A percentile compares a stretch with the other conserved stretches of the same genome.
Conservation (phyloP, 2,329 filamentous ascomycete species). For the Hypocreales sp. region DNA sequence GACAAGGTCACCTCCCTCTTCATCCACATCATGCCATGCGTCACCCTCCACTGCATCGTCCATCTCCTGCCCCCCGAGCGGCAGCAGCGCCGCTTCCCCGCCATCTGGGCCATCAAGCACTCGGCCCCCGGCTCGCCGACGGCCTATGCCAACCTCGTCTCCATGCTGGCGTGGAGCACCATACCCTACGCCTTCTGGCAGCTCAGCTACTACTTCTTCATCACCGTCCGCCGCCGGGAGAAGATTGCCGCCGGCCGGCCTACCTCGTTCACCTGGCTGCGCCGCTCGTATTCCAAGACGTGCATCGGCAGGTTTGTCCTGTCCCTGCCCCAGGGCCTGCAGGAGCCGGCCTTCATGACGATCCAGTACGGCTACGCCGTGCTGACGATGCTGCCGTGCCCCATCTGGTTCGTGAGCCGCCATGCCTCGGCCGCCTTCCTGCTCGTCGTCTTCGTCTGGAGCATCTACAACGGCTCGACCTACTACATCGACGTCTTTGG, state of each 20-base stretch:
- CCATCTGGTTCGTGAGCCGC: constrained; percentile 84
- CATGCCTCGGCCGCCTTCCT: constrained; percentile 69
- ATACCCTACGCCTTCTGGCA: constrained; percentile 92
- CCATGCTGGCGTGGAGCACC: constrained; percentile 91
- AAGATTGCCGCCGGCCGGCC: constrained; percentile 92
- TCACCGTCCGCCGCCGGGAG: constrained; percentile 84
- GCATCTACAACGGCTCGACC: constrained; percentile 90
- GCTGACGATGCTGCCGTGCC: constrained; percentile 85
- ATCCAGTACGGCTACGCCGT: constrained; percentile 90
- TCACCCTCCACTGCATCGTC: constrained; percentile 79
- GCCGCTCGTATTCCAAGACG: constrained; percentile 75
- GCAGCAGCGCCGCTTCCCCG: constrained; percentile 62
- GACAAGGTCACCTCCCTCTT: constrained; percentile 98
- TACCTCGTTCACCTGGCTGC: constrained; percentile 95
- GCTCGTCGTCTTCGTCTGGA: constrained; percentile 76
- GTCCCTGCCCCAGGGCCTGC: constrained; percentile 55
- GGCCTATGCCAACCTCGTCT: constrained; percentile 59
- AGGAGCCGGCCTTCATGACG: constrained; percentile 86
- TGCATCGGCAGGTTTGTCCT: constrained; percentile 82
- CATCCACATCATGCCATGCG: constrained; percentile 98
- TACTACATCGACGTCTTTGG: constrained; percentile 99
- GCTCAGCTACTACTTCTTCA: constrained; percentile 81
- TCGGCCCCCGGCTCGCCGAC: constrained; percentile 54
- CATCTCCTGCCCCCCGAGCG: constrained; percentile 56
- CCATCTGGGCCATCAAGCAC: constrained; percentile 66